These are phyloP conservation scores for Penicillium brevicompactum DNA, from an alignment of 2,329 filamentous ascomycete genomes.

Conservation along the genomic window DNA sequence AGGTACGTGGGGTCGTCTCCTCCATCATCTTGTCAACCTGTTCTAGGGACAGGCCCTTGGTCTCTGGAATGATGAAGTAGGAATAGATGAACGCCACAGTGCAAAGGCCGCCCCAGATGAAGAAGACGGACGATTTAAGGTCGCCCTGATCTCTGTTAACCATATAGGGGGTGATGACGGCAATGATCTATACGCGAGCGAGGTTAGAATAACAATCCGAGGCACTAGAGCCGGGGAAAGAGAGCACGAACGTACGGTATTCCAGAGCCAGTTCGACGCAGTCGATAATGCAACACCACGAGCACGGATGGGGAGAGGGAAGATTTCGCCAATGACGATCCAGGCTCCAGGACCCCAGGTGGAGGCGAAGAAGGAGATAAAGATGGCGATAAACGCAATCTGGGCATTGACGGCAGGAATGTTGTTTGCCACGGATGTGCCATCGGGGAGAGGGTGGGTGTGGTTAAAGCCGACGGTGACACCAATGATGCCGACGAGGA, in stretches of 20 bases:
- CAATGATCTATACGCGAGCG: constrained; percentile 45
- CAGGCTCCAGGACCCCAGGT: constrained; percentile 39
- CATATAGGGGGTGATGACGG: constrained; percentile 72
- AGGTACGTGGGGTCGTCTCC: constrained; percentile 75
- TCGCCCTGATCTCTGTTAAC: constrained; percentile 53
- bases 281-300: constrained; percentile 12
- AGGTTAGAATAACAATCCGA: background rate
- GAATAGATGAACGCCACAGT: constrained; percentile 67
- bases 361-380: constrained; percentile 48
- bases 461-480: constrained; percentile 27
- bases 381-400: constrained; percentile 46
- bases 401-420: constrained; percentile 24
- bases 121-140: constrained; percentile 70
- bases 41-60: constrained; percentile 74
- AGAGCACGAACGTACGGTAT: background rate
- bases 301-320: constrained; percentile 11
- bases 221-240: background rate
- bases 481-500: constrained; percentile 52
- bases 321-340: constrained; percentile 40
- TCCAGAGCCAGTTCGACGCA: constrained; percentile 12
- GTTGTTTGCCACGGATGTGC: background rate
- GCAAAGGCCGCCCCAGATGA: constrained; percentile 79
- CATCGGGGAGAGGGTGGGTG: constrained; percentile 19
- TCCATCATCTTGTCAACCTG: constrained; percentile 86
- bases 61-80: constrained; percentile 73